Evolutionary conservation across 495 filamentous ascomycete species (phyloP).

Genomic region (Penicillium desertorum): DNA sequence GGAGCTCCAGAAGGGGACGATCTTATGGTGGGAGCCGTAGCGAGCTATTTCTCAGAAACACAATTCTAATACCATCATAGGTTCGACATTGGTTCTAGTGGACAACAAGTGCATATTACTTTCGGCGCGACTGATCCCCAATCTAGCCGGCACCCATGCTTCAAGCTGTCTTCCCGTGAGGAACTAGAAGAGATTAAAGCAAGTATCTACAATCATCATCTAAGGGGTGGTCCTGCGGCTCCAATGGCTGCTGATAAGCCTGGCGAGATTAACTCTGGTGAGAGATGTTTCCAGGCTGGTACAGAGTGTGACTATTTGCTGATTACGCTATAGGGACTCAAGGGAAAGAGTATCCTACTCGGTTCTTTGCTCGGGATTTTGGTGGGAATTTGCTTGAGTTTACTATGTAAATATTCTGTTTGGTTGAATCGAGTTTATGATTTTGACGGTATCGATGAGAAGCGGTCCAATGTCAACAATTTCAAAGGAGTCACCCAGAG

Average conservation of each 20-base stretch:
- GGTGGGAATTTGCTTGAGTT: conserved; percentile 64
- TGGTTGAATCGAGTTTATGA: background rate
- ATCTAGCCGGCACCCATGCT: conserved; percentile 56
- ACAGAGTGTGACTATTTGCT: background rate
- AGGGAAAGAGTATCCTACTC: conserved; percentile 57
- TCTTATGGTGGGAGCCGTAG: conserved; percentile 45
- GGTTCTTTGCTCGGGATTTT: conserved; percentile 65
- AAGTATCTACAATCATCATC: conserved; percentile 55
- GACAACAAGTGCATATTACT: conserved; percentile 61
- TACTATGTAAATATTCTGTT: conserved; percentile 39
- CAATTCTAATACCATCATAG: conserved; percentile 17
- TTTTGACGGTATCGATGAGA: background rate
- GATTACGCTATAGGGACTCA: conserved; percentile 39
- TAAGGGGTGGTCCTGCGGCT: conserved; percentile 46
- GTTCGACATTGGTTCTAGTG: conserved; percentile 57
- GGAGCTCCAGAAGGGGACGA: conserved; percentile 43
- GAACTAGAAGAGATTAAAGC: conserved; percentile 47
- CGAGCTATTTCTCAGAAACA: background rate
- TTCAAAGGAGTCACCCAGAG: too few relatives aligned
- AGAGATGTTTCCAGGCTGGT: conserved; percentile 19
- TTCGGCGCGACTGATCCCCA: conserved; percentile 49
- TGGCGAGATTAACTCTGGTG: conserved; percentile 51
- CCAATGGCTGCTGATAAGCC: conserved; percentile 57
- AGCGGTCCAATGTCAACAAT: background rate
- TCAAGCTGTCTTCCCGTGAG: conserved; percentile 47